Evolutionary conservation across 768 basidiomycete species (phyloP).

Genomic region (Podaxis sp.): DNA sequence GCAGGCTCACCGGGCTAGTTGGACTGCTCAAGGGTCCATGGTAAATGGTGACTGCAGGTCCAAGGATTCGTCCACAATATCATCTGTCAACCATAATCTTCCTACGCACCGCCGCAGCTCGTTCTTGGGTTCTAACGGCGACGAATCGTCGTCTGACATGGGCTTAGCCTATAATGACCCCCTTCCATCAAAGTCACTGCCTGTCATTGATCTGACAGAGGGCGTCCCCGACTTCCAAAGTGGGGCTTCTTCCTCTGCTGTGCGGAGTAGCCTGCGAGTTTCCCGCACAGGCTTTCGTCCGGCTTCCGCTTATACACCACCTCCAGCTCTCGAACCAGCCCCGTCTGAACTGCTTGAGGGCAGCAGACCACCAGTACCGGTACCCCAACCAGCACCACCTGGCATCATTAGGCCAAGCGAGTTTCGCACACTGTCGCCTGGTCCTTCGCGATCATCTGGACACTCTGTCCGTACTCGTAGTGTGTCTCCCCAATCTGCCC

Average conservation of each 20-base stretch:
- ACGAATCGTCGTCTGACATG: conserved; percentile 29
- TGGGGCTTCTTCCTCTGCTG: neutral
- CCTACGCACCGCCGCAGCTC: conserved; percentile 29
- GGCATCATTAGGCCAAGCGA: neutral
- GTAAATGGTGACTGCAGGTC: conserved; percentile 20
- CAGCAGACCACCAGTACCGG: conserved; percentile 25
- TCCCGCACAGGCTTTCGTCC: conserved; percentile 20
- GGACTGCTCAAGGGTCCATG: conserved; percentile 26
- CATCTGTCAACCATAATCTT: conserved; percentile 33
- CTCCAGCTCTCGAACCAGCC: conserved; percentile 28
- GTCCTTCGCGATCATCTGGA: conserved; percentile 24
- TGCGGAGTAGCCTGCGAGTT: neutral
- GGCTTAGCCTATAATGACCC: conserved; percentile 32
- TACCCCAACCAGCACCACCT: neutral
- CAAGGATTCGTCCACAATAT: conserved; percentile 24
- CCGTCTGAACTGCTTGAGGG: conserved; percentile 35
- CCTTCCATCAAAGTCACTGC: conserved; percentile 21
- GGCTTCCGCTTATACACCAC: conserved; percentile 31
- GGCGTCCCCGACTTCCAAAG: neutral
- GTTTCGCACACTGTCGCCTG: conserved; percentile 26
- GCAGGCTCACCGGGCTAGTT: conserved; percentile 34
- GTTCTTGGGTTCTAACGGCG: conserved; percentile 24
- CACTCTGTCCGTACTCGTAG: conserved; percentile 24
- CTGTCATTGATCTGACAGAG: conserved; percentile 14
- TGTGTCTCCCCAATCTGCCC: conserved; percentile 29